phyloP scores from a whole-genome alignment of 345 rosid species.

The Citrus reticulata region DNA sequence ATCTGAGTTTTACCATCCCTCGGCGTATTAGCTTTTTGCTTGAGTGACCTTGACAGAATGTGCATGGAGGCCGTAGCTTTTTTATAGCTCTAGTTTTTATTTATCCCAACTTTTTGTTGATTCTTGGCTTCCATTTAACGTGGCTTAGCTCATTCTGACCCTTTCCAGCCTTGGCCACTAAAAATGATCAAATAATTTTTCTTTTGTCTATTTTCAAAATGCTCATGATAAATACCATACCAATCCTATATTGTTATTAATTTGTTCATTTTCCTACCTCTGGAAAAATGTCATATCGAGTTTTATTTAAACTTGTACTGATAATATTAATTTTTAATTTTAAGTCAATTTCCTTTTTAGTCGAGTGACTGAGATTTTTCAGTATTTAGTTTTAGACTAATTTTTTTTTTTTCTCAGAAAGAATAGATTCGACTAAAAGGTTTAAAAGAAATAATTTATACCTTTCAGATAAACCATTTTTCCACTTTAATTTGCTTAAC shows the following conservation, averaged over 20 bases:
- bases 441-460: not conserved
- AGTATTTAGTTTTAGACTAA: too few relatives aligned
- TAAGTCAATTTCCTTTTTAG: too few relatives aligned
- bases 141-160: not conserved
- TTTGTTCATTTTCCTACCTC: too few relatives aligned
- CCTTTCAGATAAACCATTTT: not conserved
- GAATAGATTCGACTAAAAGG: not conserved
- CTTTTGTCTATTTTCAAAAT: not conserved
- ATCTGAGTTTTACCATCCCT: too few relatives aligned
- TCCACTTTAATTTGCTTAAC: too few relatives aligned
- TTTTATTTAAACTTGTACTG: too few relatives aligned
- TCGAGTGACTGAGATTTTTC: too few relatives aligned
- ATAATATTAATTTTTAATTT: not conserved
- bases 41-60: too few relatives aligned
- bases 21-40: too few relatives aligned
- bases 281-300: too few relatives aligned
- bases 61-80: not conserved
- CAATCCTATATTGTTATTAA: not conserved
- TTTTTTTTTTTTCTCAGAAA: too few relatives aligned
- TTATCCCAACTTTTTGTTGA: not conserved
- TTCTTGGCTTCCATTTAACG: not conserved
- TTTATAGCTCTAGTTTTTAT: not conserved
- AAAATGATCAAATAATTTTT: not conserved
- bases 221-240: not conserved
- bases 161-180: not conserved